phyloP scores from a whole-genome alignment of 306 rosid genomes.

The Citrullus amarus region DNA sequence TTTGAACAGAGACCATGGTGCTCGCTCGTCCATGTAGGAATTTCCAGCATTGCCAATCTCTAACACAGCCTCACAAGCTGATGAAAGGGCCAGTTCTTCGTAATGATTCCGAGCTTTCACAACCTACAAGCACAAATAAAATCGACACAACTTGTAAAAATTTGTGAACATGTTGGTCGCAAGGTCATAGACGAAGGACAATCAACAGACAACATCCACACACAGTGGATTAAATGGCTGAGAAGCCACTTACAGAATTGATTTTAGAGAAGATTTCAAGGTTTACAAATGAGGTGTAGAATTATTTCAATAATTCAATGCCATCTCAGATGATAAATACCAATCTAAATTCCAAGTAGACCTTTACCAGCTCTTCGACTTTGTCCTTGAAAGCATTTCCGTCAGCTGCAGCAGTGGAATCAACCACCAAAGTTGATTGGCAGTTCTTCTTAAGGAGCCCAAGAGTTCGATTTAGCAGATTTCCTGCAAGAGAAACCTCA shows the following conservation, averaged over 20 bases:
- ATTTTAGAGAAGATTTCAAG: background rate
- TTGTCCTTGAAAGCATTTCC: constrained; percentile 58
- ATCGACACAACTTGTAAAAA: background rate
- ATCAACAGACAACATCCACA: background rate
- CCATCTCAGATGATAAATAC: background rate
- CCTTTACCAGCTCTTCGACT: constrained; percentile 57
- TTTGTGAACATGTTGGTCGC: background rate
- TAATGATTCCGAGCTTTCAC: constrained; percentile 54
- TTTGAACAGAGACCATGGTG: constrained; percentile 95
- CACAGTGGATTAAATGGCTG: background rate
- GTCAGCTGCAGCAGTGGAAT: constrained; percentile 62
- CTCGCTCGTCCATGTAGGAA: constrained; percentile 68
- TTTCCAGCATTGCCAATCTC: constrained; percentile 87
- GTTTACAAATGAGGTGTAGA: background rate
- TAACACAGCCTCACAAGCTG: constrained; percentile 84
- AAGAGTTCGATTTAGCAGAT: constrained; percentile 87
- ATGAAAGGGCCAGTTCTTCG: constrained; percentile 61
- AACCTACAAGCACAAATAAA: constrained; percentile 33
- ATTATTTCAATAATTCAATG: background rate
- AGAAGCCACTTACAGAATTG: background rate
- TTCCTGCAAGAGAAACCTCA: constrained; percentile 34
- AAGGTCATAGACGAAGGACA: background rate
- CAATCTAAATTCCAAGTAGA: background rate
- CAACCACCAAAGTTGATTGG: constrained; percentile 63
- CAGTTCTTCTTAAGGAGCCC: constrained; percentile 87